Evolutionary conservation across 148 eudicot genomes (phyloP), one percentile per base, ranked within the genome.

Genomic region (Bassia scoparia): DNA sequence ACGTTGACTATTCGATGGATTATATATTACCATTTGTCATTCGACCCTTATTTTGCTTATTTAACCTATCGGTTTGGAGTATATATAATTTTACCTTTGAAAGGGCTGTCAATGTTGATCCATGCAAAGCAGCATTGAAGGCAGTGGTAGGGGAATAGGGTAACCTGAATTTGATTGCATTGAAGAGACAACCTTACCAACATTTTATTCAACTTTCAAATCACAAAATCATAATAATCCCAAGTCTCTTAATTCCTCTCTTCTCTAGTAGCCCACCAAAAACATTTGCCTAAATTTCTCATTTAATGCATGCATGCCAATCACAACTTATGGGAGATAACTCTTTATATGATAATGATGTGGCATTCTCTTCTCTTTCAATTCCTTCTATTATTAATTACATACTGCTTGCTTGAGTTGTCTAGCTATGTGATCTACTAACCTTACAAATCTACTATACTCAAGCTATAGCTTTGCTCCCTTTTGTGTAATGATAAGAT

Each of bases 141-240:
- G 31, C 20, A 67, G 37, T 79, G 78, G 74, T 79, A 69, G 78
- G 64, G 70, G 74, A 69, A 74, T 74, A 79, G 78, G 81, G 81
- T 63, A 61, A 79, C 81, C 81, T 79, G 77, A 79, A 74, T 78
- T 68, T 61, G n/a, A 79, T 61, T 79, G 60, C 65, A 74, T 14
- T 69, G 11, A 79, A 74, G 70, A n/a, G n/a, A n/a, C n/a, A n/a
- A n/a, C n/a, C n/a, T 74, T 68, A 73, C 60, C 81, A 68, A 79
- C 74, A 52, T 27, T 9, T 18, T 43, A 68, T 72, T 56, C 65
- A 73, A 34, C 27, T 72, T 79, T 73, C 69, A 73, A 50, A 60
- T 78, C 73, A 73, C 12, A 46, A 4, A 46, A 10, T 46, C 21
- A 14, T 50, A 50, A 50, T 18, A 50, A 50, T 50, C 54, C 5